Conservation (phyloP, 192 early-diverging fungal species). For the Endogone sp. region DNA sequence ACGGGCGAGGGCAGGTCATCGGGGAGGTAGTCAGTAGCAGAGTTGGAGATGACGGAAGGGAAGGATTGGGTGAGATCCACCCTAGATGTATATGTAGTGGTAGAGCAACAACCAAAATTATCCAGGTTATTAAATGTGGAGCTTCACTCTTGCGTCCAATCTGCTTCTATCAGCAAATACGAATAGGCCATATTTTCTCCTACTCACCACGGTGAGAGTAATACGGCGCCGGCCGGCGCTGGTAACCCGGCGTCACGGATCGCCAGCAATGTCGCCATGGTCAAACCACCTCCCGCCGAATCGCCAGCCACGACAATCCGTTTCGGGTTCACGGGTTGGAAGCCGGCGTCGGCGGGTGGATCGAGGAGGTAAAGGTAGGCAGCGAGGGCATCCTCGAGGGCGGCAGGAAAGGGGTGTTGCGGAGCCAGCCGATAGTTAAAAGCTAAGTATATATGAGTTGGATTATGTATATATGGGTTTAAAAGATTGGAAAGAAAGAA, state of each 20-base stretch:
- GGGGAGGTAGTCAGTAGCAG: slow-evolving; percentile 38
- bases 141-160: background rate
- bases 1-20: slow-evolving; percentile 26
- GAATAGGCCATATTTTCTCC: no score
- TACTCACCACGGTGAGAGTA: slow-evolving; percentile 64
- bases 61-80: slow-evolving; percentile 44
- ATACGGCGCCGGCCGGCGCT: slow-evolving; percentile 48
- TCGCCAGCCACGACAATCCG: slow-evolving; percentile 67
- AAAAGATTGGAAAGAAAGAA: no score
- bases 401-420: slow-evolving; percentile 74
- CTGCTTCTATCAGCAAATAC: no score
- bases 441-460: slow-evolving; percentile 23
- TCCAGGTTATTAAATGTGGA: no score
- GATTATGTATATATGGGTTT: no score
- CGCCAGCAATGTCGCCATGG: slow-evolving; percentile 46
- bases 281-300: slow-evolving; percentile 64
- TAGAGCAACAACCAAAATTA: background rate
- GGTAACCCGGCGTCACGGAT: slow-evolving; percentile 54
- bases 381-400: slow-evolving; percentile 75
- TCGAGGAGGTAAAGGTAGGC: slow-evolving; percentile 66
- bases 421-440: slow-evolving; percentile 83
- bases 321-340: slow-evolving; percentile 38
- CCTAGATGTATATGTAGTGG: slow-evolving; percentile 11
- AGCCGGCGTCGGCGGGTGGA: slow-evolving; percentile 38
- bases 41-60: slow-evolving; percentile 31